A percentile compares a stretch with the other conserved stretches of the same genome.
Conservation (phyloP, 768 basidiomycete species). For the Russula sp. region DNA sequence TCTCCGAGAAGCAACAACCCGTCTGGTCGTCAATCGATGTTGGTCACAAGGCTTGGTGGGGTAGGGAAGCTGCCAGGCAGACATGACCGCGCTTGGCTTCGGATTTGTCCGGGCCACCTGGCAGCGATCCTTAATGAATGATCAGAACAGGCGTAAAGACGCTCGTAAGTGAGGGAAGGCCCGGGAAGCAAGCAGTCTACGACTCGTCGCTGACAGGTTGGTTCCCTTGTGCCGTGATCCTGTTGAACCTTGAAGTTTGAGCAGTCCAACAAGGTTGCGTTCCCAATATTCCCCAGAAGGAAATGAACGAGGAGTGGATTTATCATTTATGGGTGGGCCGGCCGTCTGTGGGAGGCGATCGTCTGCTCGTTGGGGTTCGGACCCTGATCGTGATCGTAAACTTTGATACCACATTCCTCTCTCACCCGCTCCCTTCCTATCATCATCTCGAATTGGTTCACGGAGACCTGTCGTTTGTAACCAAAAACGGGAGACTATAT, state of each 20-base stretch:
- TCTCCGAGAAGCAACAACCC: constrained; percentile 15
- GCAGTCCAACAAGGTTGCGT: neutral
- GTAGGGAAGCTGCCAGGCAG: neutral
- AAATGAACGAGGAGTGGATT: too few relatives aligned
- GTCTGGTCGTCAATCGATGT: constrained; percentile 17
- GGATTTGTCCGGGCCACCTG: constrained; percentile 20
- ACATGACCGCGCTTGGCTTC: constrained; percentile 17
- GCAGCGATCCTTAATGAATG: neutral
- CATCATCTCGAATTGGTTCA: constrained; percentile 13
- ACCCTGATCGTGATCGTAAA: constrained; percentile 21
- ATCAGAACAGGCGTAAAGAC: neutral
- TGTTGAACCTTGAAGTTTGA: constrained; percentile 8
- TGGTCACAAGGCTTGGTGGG: constrained; percentile 18
- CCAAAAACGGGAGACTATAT: constrained; percentile 1
- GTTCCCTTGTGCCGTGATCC: constrained; percentile 7
- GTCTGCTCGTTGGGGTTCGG: neutral
- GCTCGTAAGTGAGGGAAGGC: neutral
- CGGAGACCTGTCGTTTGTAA: constrained; percentile 10
- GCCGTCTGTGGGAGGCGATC: constrained; percentile 6
- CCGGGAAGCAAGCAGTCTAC: neutral
- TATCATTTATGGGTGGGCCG: too few relatives aligned
- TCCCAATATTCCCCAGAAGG: constrained; percentile 1
- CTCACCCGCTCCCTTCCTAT: neutral
- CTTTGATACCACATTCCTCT: constrained; percentile 18
- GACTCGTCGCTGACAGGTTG: neutral